Evolutionary conservation across 2,329 filamentous ascomycete genomes (phyloP).

Genomic region (Claviceps sp.): DNA sequence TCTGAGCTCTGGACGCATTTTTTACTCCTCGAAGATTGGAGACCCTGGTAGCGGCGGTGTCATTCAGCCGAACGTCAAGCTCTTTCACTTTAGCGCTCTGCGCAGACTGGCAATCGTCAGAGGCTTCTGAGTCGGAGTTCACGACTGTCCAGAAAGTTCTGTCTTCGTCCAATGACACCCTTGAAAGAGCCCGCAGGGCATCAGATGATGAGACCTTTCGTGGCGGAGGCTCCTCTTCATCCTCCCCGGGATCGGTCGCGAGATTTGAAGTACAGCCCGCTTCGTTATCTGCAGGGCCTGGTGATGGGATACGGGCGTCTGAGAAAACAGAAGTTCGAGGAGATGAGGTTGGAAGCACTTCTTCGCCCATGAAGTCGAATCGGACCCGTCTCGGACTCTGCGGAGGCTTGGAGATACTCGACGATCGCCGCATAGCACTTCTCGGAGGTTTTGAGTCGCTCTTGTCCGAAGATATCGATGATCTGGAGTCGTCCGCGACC

Average conservation of each 20-base stretch:
- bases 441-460: slow-evolving; percentile 36
- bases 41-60: not conserved
- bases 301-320: slow-evolving; percentile 14
- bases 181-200: slow-evolving; percentile 36
- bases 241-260: slow-evolving; percentile 25
- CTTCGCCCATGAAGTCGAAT: slow-evolving; percentile 46
- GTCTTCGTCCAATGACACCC: slow-evolving; percentile 33
- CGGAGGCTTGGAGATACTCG: slow-evolving; percentile 34
- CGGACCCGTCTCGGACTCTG: slow-evolving; percentile 48
- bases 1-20: not conserved
- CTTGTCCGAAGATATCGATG: slow-evolving; percentile 38
- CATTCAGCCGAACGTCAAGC: not conserved
- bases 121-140: slow-evolving; percentile 20
- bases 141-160: slow-evolving; percentile 38
- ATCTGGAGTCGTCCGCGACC: slow-evolving; percentile 33
- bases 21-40: not conserved
- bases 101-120: not conserved
- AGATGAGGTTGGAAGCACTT: slow-evolving; percentile 46
- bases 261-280: slow-evolving; percentile 19
- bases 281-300: slow-evolving; percentile 14
- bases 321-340: slow-evolving; percentile 28
- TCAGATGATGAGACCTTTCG: slow-evolving; percentile 45
- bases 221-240: slow-evolving; percentile 28
- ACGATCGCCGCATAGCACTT: slow-evolving; percentile 45
- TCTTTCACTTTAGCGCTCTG: not conserved